A percentile compares a stretch with the other conserved stretches of the same genome.
Conservation (phyloP, 495 filamentous ascomycete species). For the Aspergillus steynii region DNA sequence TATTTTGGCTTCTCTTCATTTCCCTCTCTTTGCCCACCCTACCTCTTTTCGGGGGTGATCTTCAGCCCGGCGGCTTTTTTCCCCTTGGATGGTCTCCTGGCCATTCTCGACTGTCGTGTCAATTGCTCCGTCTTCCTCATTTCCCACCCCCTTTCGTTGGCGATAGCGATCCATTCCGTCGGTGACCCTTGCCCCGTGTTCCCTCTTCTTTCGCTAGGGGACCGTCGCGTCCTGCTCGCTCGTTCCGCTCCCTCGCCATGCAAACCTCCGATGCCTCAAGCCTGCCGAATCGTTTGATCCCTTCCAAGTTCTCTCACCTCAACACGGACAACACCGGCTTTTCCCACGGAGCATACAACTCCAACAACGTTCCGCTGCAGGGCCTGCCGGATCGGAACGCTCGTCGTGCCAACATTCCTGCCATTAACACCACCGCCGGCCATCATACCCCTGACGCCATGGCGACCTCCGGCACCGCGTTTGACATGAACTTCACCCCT, state of each 20-base stretch:
- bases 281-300: conserved; percentile 55
- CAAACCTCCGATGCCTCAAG: conserved; percentile 70
- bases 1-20: conserved; percentile 35
- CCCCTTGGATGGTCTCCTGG: conserved; percentile 23
- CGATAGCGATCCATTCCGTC: conserved; percentile 20
- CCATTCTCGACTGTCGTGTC: conserved; percentile 24
- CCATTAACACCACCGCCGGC: conserved; percentile 78
- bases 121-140: conserved; percentile 15
- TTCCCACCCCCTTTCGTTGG: conserved; percentile 16
- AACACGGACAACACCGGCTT: conserved; percentile 80
- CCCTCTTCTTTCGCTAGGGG: conserved; percentile 64
- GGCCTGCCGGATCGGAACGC: conserved; percentile 82
- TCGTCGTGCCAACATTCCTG: conserved; percentile 81
- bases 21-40: conserved; percentile 37
- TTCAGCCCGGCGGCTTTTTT: conserved; percentile 32
- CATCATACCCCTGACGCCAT: conserved; percentile 67
- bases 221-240: conserved; percentile 67
- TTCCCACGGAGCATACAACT: conserved; percentile 85
- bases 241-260: conserved; percentile 62
- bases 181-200: conserved; percentile 64
- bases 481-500: conserved; percentile 98
- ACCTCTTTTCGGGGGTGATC: conserved; percentile 36
- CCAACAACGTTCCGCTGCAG: conserved; percentile 64
- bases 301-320: conserved; percentile 64
- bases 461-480: conserved; percentile 82